phyloP scores from a whole-genome alignment of 2,329 filamentous ascomycete genomes.

The Cladosporium sp. region DNA sequence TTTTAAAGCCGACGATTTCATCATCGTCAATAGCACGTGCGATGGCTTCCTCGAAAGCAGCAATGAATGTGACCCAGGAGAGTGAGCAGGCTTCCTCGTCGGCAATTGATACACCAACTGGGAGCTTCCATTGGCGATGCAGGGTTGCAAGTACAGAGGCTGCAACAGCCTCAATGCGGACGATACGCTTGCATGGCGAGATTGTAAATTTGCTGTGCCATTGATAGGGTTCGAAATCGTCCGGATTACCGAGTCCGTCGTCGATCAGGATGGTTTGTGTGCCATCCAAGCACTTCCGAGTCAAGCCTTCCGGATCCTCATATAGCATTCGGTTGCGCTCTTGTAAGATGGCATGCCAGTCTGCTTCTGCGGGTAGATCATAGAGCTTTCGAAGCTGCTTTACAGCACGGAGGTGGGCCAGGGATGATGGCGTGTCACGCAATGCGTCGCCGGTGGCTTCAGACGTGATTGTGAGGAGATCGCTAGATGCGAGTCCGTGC shows the following conservation, averaged over 20 bases:
- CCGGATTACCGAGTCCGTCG: conserved; percentile 60
- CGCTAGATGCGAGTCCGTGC: conserved; percentile 45
- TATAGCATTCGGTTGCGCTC: conserved; percentile 46
- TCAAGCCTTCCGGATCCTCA: conserved; percentile 51
- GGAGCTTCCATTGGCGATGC: conserved; percentile 27
- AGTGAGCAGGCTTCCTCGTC: conserved; percentile 28
- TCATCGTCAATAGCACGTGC: conserved; percentile 56
- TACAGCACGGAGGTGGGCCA: conserved; percentile 67
- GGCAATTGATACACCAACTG: conserved; percentile 24
- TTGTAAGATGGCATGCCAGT: conserved; percentile 55
- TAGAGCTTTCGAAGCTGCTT: conserved; percentile 65
- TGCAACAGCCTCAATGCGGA: conserved; percentile 71
- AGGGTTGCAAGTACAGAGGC: conserved; percentile 55
- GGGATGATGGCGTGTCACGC: conserved; percentile 54
- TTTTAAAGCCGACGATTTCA: conserved; percentile 75
- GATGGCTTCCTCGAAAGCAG: conserved; percentile 52
- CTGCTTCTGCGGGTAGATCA: conserved; percentile 51
- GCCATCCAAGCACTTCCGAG: conserved; percentile 62
- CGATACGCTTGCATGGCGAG: conserved; percentile 65
- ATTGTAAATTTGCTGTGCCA: conserved; percentile 65
- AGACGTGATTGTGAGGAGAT: conserved; percentile 62
- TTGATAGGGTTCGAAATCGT: conserved; percentile 54
- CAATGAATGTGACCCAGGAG: conserved; percentile 43
- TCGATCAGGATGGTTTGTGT: conserved; percentile 75
- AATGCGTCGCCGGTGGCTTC: conserved; percentile 70